Base-by-base conservation (phyloP, 2,329 filamentous ascomycete species). In the Colletotrichum kahawae region DNA sequence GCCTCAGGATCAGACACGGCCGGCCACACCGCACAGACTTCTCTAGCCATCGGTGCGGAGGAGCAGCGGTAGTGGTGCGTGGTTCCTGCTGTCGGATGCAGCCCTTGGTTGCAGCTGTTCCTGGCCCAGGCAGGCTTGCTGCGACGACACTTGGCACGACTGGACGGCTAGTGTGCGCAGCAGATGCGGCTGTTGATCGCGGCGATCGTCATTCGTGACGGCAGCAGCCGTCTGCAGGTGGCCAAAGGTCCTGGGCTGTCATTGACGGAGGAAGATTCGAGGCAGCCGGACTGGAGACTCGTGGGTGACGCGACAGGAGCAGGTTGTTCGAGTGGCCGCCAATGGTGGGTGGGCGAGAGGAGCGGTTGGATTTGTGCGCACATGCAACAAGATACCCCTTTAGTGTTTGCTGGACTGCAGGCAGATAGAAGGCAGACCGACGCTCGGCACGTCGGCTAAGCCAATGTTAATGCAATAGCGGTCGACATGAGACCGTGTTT, bases 351-450 rank as follows among this genome's bases (percentile, higher is more conserved):
- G 43, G 51, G 38, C 57, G 59, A 60, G 59, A 57, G 31, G 69
- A 36, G 51, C 31, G 64, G 24, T 74, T 59, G 63, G n/a, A 51
- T 60, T 66, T 66, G 70, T 73, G 70, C 64, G 33, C 73, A 60
- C 70, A 76, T 74, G 73, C 64, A 76, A 76, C 34, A 34, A 72
- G 68, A 75, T 75, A 75, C 62, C 63, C 43, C 54, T 51, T 63
- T 34, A 71, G 54, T 71, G 68, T 54, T 57, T 67, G 72, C 38
- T 56, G 56, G 21, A 67, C 27, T 63, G 63, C 69, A 34, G 18
- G 54, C 67, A 43, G 21, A 72, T 57, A 48, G 56, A 72, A 29
- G 33, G 34, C 33, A 57, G 72, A 62, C 60, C 67, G 62, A 56
- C 24, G 43, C 69, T 75, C 62, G 56, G 68, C 63, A 67, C n/a